A percentile compares a stretch with the other conserved stretches of the same genome.
Conservation (phyloP, 805 yeast genomes). For the Suhomyces xylopsoci region DNA sequence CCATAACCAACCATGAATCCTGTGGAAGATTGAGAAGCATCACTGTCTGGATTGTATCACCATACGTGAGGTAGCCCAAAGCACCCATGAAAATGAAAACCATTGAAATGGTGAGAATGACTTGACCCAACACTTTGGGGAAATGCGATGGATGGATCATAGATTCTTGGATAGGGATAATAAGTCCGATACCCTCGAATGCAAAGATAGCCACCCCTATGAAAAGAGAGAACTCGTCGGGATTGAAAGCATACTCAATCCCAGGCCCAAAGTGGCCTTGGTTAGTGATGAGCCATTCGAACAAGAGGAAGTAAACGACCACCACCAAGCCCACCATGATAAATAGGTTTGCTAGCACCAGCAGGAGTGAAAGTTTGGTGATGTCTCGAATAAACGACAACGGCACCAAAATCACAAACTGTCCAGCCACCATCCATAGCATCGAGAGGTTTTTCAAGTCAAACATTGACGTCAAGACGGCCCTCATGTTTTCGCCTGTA, state of each 20-base stretch:
- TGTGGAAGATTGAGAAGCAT: constrained; percentile 73
- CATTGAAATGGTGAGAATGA: constrained; percentile 58
- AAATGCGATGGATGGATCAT: constrained; percentile 74
- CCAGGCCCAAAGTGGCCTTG: constrained; percentile 42
- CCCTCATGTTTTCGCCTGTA: constrained; percentile 67
- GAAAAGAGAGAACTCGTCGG: constrained; percentile 62
- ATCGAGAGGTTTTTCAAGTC: constrained; percentile 35
- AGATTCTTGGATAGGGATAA: constrained; percentile 79
- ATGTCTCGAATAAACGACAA: constrained; percentile 72
- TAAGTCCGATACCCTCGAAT: constrained; percentile 82
- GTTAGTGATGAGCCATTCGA: constrained; percentile 44
- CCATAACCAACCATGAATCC: constrained; percentile 53
- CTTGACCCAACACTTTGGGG: constrained; percentile 60
- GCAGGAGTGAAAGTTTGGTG: constrained; percentile 68
- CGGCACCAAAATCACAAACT: constrained; percentile 61
- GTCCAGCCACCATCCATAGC: constrained; percentile 49
- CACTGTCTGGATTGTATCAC: constrained; percentile 61
- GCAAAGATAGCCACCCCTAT: constrained; percentile 85
- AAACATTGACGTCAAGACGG: constrained; percentile 56
- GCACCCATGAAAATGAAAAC: constrained; percentile 64
- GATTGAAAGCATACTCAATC: constrained; percentile 50
- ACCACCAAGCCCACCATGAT: constrained; percentile 65
- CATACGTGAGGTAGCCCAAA: constrained; percentile 70
- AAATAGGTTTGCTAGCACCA: constrained; percentile 68
- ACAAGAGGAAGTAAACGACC: constrained; percentile 53